These are phyloP conservation scores for Sporobolomyces pararoseus DNA, from an alignment of 768 basidiomycete genomes.

Conservation along the genomic window DNA sequence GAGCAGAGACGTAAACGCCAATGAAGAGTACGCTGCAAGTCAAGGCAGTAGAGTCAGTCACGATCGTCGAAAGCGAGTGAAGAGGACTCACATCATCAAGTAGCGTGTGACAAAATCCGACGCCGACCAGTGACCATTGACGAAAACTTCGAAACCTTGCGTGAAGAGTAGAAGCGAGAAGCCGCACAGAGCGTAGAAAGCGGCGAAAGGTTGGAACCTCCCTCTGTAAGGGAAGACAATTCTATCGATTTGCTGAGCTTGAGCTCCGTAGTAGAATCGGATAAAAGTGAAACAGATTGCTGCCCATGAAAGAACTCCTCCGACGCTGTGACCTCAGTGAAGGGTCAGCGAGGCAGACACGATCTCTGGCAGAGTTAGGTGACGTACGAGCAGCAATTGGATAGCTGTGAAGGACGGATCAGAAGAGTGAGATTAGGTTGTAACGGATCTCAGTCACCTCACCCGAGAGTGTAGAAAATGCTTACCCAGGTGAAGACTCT, in stretches of 20 bases:
- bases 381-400: constrained; percentile 14
- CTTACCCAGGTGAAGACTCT: constrained; percentile 14
- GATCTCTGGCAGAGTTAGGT: not conserved
- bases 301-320: constrained; percentile 29
- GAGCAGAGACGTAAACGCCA: constrained; percentile 12
- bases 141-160: constrained; percentile 26
- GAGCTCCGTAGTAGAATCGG: constrained; percentile 23
- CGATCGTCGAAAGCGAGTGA: not conserved
- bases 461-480: not conserved
- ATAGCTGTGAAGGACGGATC: not conserved
- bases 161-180: constrained; percentile 16
- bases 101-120: constrained; percentile 20
- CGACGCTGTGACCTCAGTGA: constrained; percentile 15
- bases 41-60: no score
- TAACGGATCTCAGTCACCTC: no score
- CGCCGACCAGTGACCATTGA: not conserved
- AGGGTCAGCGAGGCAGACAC: no score
- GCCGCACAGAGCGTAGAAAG: constrained; percentile 3
- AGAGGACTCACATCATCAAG: constrained; percentile 19
- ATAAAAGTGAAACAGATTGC: constrained; percentile 33
- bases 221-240: constrained; percentile 18
- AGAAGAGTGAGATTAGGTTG: not conserved
- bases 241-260: constrained; percentile 13
- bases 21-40: constrained; percentile 12
- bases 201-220: constrained; percentile 14